Evolutionary conservation across 306 rosid genomes (phyloP).

Genomic region (Fagus crenata): DNA sequence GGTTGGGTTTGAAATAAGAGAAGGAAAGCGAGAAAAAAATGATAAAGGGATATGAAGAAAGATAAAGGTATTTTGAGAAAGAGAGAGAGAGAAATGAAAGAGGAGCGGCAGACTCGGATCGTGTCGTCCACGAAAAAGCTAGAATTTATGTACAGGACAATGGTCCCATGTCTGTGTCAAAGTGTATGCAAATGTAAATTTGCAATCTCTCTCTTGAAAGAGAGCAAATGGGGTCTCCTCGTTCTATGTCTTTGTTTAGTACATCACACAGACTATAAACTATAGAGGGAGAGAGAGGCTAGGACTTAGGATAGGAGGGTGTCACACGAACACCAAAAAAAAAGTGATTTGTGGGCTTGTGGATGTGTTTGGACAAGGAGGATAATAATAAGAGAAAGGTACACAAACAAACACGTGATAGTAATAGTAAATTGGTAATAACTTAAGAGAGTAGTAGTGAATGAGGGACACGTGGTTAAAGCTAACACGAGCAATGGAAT

Average conservation of each 20-base stretch:
- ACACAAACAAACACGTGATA: slow-evolving; percentile 9
- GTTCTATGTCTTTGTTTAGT: slow-evolving; percentile 40
- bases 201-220: slow-evolving; percentile 10
- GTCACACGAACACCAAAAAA: no score
- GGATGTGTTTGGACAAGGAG: slow-evolving; percentile 20
- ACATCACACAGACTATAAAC: no score
- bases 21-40: slow-evolving; percentile 5
- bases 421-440: background rate
- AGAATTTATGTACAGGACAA: slow-evolving; percentile 49
- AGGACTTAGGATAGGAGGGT: no score
- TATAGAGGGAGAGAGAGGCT: no score
- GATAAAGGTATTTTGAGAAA: background rate
- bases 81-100: slow-evolving; percentile 7
- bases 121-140: slow-evolving; percentile 74
- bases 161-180: slow-evolving; percentile 72
- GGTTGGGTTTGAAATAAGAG: slow-evolving; percentile 4
- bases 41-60: background rate
- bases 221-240: slow-evolving; percentile 21
- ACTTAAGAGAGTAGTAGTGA: slow-evolving; percentile 16
- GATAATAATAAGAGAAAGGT: slow-evolving; percentile 8
- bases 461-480: slow-evolving; percentile 29
- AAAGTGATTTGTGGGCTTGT: no score
- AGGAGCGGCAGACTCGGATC: slow-evolving; percentile 85
- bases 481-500: slow-evolving; percentile 32
- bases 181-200: slow-evolving; percentile 32